Evolutionary conservation across 148 eudicot species (phyloP).

Genomic region (Chenopodium formosanum): DNA sequence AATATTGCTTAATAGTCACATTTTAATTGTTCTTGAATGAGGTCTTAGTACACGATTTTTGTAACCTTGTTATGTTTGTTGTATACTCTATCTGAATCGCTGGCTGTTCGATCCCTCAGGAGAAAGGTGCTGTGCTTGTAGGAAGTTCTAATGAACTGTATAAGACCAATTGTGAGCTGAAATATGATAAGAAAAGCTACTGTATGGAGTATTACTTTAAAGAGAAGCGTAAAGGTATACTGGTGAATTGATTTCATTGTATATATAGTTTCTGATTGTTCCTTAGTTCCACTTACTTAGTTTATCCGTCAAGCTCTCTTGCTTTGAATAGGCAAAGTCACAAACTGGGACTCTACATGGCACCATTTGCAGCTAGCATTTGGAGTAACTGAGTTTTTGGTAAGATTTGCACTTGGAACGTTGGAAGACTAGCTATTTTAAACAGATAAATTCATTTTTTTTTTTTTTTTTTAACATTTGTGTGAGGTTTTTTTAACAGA

Average conservation of each 20-base stretch:
- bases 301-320: slow-evolving; percentile 1
- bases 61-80: background rate
- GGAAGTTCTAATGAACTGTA: slow-evolving; percentile 52
- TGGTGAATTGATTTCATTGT: background rate
- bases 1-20: background rate
- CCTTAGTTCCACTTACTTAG: background rate
- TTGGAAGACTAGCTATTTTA: background rate
- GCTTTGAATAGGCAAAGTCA: slow-evolving; percentile 44
- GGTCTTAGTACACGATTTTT: background rate
- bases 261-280: background rate
- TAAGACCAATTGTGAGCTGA: slow-evolving; percentile 67
- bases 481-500: slow-evolving; percentile 37
- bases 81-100: slow-evolving; percentile 7
- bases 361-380: slow-evolving; percentile 85
- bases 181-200: slow-evolving; percentile 69
- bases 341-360: slow-evolving; percentile 59
- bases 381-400: slow-evolving; percentile 92
- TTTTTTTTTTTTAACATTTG: background rate
- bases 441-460: background rate
- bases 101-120: slow-evolving; percentile 36
- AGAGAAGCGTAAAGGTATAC: slow-evolving; percentile 48
- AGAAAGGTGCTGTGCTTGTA: slow-evolving; percentile 63
- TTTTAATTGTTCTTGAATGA: background rate
- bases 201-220: slow-evolving; percentile 82
- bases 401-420: slow-evolving; percentile 22